Base-by-base conservation (phyloP, 257 asterid genomes). In the Thymus quinquecostatus region DNA sequence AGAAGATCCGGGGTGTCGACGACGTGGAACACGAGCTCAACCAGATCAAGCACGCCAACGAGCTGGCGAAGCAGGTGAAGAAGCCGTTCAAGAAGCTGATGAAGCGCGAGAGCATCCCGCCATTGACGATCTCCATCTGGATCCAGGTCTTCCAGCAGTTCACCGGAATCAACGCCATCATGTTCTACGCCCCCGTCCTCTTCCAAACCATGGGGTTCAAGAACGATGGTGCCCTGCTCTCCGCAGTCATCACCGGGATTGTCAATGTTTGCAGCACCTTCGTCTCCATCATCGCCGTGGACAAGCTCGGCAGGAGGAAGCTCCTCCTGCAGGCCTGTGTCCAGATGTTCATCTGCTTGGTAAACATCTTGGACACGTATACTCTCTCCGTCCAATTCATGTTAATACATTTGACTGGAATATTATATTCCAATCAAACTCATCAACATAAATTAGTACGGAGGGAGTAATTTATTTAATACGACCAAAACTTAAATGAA, bases 121-220 rank as follows among this genome's bases (percentile, higher is more conserved):
- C 97, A 0, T 54, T 90, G 4, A 49, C 78, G 1, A 66, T 85
- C 11, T 71, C 85, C 2, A 29, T 74, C 0, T 8, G 36, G 1
- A 60, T 90, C 14, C 97, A 88, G 72, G 32, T 88, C 11, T 90
- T 88, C 78, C 97, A 90, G 77, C 96, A 90, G 82, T 76, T 84
- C n/a, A 88, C 93, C 0, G 97, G 97, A 32, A 88, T 90, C 12
- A 90, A 86, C 12, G 97, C 93, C 0, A 80, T 88, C 60, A 86
- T 90, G 97, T 90, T 90, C 76, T 90, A 90, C 27, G 89, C 92
- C 1, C 96, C 97, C 0, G 87, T 90, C 4, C 68, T 88, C 32
- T 90, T 88, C 78, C 94, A 88, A 49, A 85, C 94, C 0, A 60
- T 90, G 68, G 96, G 96, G 10, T 86, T 90, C 78, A 73, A 72